Evolutionary conservation across 1,139 yeast species (phyloP).

Genomic region (Wickerhamiella pararugosa): DNA sequence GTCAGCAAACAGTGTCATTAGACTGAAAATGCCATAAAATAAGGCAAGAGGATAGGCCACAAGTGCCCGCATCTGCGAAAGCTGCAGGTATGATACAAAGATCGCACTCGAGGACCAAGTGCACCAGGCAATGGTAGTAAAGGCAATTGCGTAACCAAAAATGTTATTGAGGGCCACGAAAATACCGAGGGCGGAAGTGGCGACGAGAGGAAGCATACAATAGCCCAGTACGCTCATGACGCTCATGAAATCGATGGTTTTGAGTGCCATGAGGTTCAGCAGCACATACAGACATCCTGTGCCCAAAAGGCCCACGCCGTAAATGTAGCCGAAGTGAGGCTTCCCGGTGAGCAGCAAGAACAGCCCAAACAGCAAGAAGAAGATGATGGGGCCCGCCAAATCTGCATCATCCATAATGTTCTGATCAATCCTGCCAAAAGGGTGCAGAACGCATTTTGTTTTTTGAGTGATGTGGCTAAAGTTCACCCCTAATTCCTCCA

Average conservation of each 20-base stretch:
- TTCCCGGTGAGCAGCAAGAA: slow-evolving; percentile 74
- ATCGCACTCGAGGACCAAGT: slow-evolving; percentile 90
- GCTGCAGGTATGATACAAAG: slow-evolving; percentile 69
- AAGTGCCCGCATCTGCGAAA: slow-evolving; percentile 73
- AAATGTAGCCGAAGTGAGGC: slow-evolving; percentile 90
- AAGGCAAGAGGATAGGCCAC: slow-evolving; percentile 89
- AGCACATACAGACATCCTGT: slow-evolving; percentile 70
- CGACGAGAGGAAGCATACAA: slow-evolving; percentile 79
- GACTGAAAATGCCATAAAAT: slow-evolving; percentile 86
- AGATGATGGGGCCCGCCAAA: slow-evolving; percentile 87
- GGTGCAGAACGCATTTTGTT: slow-evolving; percentile 77
- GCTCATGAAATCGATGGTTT: slow-evolving; percentile 47
- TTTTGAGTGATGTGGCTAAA: slow-evolving; percentile 74
- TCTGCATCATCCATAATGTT: slow-evolving; percentile 86
- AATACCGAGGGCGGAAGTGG: slow-evolving; percentile 62
- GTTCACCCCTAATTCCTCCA: slow-evolving; percentile 89
- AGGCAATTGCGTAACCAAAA: slow-evolving; percentile 57
- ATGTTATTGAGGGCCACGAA: slow-evolving; percentile 35
- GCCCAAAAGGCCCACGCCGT: slow-evolving; percentile 91
- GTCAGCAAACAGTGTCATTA: slow-evolving; percentile 86
- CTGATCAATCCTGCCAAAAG: slow-evolving; percentile 46
- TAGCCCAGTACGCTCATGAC: slow-evolving; percentile 91
- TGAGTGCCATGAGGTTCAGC: slow-evolving; percentile 68
- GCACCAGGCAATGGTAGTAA: slow-evolving; percentile 76
- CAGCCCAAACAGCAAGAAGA: slow-evolving; percentile 80